Percentiles rank a stretch among this genome's conserved stretches.
Conservation (phyloP, 2,329 filamentous ascomycete genomes). For the Hypocreales sp. region DNA sequence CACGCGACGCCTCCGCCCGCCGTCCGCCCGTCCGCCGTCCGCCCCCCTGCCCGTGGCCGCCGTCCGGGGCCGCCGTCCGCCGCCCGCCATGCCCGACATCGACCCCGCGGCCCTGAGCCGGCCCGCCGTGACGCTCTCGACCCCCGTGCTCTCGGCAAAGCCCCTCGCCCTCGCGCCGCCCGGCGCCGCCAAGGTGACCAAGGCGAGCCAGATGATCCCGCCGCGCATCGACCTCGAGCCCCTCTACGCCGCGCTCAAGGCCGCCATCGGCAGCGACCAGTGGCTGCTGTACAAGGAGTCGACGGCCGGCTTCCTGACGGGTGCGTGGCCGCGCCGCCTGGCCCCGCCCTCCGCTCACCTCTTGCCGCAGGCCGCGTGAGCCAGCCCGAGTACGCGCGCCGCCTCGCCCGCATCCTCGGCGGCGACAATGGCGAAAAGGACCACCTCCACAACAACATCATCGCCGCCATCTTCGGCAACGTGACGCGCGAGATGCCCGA, state of each 20-base stretch:
- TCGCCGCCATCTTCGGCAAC: slow-evolving; percentile 53
- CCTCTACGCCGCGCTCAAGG: slow-evolving; percentile 46
- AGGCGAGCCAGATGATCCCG: slow-evolving; percentile 47
- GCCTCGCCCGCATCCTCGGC: slow-evolving; percentile 43
- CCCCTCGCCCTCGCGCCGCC: slow-evolving; percentile 31
- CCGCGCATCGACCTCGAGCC: slow-evolving; percentile 53
- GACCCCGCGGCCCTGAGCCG: slow-evolving; percentile 54
- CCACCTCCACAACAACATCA: slow-evolving; percentile 52
- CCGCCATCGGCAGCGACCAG: slow-evolving; percentile 41
- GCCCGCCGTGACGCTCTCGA: slow-evolving; percentile 39
- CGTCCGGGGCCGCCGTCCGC: no score
- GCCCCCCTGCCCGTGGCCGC: no score
- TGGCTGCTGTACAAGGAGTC: slow-evolving; percentile 51
- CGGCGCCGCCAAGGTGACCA: slow-evolving; percentile 33
- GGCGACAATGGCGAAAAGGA: slow-evolving; percentile 42
- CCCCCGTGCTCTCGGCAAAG: slow-evolving; percentile 42
- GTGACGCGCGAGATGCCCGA: slow-evolving; percentile 55
- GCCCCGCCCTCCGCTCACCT: slow-evolving; percentile 1
- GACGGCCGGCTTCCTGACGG: slow-evolving; percentile 45
- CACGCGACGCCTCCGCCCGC: slow-evolving; percentile 28
- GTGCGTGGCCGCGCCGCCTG: slow-evolving; percentile 19
- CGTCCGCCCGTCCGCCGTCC: no score
- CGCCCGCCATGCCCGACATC: slow-evolving; percentile 46
- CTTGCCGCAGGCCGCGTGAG: slow-evolving; percentile 43
- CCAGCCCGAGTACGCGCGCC: slow-evolving; percentile 42